Percentiles rank a stretch among this genome's conserved stretches.
These are phyloP conservation scores for Oidiodendron maius DNA, from an alignment of 495 filamentous ascomycete species.

Conservation along the genomic window DNA sequence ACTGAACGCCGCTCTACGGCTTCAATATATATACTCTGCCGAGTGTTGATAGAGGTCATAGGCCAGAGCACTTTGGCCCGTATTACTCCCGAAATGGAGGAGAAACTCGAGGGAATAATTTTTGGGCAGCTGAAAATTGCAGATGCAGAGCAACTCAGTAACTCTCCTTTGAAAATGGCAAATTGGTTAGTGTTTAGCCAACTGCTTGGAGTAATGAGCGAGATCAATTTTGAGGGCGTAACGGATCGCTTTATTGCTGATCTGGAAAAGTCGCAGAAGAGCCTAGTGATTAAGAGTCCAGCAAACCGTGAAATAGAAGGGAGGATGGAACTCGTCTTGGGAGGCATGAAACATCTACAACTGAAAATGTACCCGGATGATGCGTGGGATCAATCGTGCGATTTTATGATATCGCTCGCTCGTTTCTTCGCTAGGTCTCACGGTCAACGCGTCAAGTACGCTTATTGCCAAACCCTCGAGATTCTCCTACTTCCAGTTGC, in stretches of 20 bases:
- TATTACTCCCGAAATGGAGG: constrained; percentile 80
- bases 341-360: constrained; percentile 84
- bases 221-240: constrained; percentile 79
- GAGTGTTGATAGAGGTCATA: constrained; percentile 91
- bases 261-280: constrained; percentile 68
- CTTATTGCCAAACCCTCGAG: constrained; percentile 87
- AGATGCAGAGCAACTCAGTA: constrained; percentile 74
- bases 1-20: constrained; percentile 84
- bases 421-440: constrained; percentile 78
- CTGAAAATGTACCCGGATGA: constrained; percentile 65
- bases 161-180: constrained; percentile 75
- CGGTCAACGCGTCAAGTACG: constrained; percentile 82
- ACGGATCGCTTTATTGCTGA: constrained; percentile 74
- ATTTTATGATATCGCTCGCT: constrained; percentile 75
- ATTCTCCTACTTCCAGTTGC: constrained; percentile 86
- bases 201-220: constrained; percentile 90
- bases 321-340: constrained; percentile 75
- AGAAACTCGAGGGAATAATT: constrained; percentile 77
- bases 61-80: constrained; percentile 76
- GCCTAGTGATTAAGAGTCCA: constrained; percentile 59
- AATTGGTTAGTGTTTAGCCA: constrained; percentile 95
- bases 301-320: constrained; percentile 61
- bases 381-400: constrained; percentile 79
- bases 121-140: constrained; percentile 84
- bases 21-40: constrained; percentile 90